phyloP scores from a whole-genome alignment of 179 eudicot genomes.

The Actinidia polygama region DNA sequence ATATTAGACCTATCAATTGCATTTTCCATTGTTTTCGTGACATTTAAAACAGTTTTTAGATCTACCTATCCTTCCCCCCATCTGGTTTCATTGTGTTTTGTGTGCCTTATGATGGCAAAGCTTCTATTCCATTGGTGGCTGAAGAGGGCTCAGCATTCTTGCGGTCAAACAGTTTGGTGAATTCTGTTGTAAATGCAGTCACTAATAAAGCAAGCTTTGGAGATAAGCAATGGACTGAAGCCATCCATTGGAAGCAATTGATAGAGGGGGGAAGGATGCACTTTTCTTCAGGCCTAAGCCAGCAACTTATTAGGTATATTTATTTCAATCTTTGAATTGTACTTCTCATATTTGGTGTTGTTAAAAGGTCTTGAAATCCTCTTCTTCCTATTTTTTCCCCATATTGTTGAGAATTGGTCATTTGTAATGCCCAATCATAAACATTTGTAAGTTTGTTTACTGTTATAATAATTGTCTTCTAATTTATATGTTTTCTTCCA shows the following conservation, averaged over 20 bases:
- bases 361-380: neutral
- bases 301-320: constrained; percentile 88
- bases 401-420: neutral
- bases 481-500: neutral
- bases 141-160: constrained; percentile 91
- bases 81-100: constrained; percentile 9
- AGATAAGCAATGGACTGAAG: constrained; percentile 47
- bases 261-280: constrained; percentile 83
- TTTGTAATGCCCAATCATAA: neutral
- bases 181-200: constrained; percentile 64
- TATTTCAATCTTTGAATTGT: neutral
- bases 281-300: constrained; percentile 64
- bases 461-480: neutral
- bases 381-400: too few species aligned
- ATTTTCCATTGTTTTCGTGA: neutral
- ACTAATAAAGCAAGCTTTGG: constrained; percentile 42
- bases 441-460: neutral
- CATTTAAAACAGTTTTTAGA: neutral
- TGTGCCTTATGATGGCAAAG: constrained; percentile 36
- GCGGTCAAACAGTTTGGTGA: constrained; percentile 72
- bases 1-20: neutral
- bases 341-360: neutral
- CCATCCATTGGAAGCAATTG: constrained; percentile 81
- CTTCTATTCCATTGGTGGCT: constrained; percentile 91
- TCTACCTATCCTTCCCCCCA: neutral